A percentile compares a stretch with the other conserved stretches of the same genome.
Conservation (phyloP, 2,329 filamentous ascomycete species). For the Stagonosporopsis vannaccii region DNA sequence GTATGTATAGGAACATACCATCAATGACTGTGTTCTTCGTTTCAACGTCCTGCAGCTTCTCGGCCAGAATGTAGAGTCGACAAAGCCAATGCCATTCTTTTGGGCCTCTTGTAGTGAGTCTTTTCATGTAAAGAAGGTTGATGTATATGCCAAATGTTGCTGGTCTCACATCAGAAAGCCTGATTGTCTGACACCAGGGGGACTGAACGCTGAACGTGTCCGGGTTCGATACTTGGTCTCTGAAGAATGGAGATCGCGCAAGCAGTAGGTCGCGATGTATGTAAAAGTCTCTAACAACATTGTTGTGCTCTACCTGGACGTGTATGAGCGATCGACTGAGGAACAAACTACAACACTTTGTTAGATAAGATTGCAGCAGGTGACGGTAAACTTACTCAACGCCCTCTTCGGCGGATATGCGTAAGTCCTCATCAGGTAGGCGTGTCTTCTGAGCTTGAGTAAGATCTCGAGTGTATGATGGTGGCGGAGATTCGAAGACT, state of each 20-base stretch:
- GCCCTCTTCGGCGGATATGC: not conserved
- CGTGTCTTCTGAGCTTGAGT: not conserved
- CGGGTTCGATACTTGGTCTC: not conserved
- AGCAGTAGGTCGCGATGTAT: not conserved
- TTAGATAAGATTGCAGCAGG: not conserved
- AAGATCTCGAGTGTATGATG: not conserved
- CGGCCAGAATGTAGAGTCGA: constrained; percentile 1
- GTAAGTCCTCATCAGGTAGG: not conserved
- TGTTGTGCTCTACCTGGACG: not conserved
- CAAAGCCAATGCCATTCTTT: not conserved
- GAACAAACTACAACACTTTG: not conserved
- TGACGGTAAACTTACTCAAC: not conserved
- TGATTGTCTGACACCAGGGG: not conserved
- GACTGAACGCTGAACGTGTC: not conserved
- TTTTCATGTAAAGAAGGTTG: not conserved
- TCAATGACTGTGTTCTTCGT: constrained; percentile 1
- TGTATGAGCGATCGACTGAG: not conserved
- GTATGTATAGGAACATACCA: not conserved
- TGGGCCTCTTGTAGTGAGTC: not conserved
- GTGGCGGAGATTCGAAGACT: not conserved
- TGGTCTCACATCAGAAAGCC: not conserved
- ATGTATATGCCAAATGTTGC: not conserved
- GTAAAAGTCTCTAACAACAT: not conserved
- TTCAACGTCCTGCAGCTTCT: constrained; percentile 2
- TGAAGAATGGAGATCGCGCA: not conserved